Percentiles rank a stretch among this genome's conserved stretches.
Conservation (phyloP, 352 stramenopile genomes). For the Elongisporangium anandrum region DNA sequence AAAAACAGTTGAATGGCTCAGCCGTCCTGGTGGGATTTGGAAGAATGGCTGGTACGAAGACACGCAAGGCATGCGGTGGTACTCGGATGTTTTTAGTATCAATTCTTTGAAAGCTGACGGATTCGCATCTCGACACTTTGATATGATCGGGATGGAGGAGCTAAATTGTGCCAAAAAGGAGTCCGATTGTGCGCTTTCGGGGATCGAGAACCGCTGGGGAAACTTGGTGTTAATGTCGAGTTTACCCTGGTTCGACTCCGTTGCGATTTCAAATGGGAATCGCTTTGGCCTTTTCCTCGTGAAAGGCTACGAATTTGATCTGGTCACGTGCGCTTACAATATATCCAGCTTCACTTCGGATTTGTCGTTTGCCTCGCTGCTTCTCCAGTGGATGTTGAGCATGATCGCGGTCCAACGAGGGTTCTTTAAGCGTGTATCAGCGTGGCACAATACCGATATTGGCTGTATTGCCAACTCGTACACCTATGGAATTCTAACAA, state of each 20-base stretch:
- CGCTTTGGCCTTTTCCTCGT: conserved; percentile 11
- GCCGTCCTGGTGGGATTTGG: conserved; percentile 9
- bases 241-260: conserved; percentile 4
- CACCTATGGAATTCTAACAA: conserved; percentile 15
- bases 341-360: conserved; percentile 27
- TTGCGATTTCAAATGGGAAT: conserved; percentile 12
- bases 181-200: conserved; percentile 3
- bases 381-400: conserved; percentile 16
- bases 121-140: conserved; percentile 14
- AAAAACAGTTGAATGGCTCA: conserved; percentile 14
- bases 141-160: conserved; percentile 1
- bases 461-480: conserved; percentile 10
- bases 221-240: conserved; percentile 4
- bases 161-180: background rate
- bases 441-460: conserved; percentile 11
- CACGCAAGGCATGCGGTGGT: conserved; percentile 14
- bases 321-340: conserved; percentile 18
- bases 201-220: background rate
- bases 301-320: background rate
- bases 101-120: conserved; percentile 5
- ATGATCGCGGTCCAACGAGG: background rate
- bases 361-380: conserved; percentile 16
- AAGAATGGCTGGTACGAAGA: conserved; percentile 26
- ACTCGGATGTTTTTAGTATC: conserved; percentile 19
- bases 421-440: background rate